Base-by-base conservation (phyloP, 345 rosid species). In the Rhizophora mangle region DNA sequence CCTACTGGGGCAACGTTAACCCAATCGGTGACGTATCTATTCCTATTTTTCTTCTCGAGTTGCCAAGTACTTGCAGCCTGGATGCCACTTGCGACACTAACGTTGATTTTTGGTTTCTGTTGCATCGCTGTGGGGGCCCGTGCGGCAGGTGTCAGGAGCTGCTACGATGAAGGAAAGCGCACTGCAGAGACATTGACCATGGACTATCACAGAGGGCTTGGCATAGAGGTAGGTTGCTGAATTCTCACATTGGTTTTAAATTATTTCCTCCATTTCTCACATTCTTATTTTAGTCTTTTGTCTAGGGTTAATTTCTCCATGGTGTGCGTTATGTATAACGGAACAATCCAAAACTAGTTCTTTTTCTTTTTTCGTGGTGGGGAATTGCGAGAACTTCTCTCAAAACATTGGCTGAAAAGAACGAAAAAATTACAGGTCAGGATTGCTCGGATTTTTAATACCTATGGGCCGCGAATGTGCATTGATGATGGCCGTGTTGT, bases 1-100 rank as follows among this genome's bases (percentile, higher is more conserved):
- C 92, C 65, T 91, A 91, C 76, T 91, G 95, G 95, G 97, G 95
- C 32, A 91, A 91, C 62, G 97, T 87, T 76, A 91, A 91, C 64
- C 97, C 97, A 55, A 91, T 91, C 7, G 95, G 96, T 88, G 68
- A 74, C 63, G 22, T 1, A 24, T 18, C 49, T 19, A 30, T 29
- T 61, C 68, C 7, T 20, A 56, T 32, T 43, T 4, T 56, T 67
- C 9, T 49, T 55, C 60, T 21, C 30, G 15, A 22, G 2, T 9
- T 10, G 60, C 29, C 11, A 8, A 29, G 2, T 21, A 26, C 22
- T 55, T 8, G 9, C 4, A 55, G 60, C 60, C 10, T 55, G 60
- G 60, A 55, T 22, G 59, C 15, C 59, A 22, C 29, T 22, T 55
- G 27, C 3, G 18, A 13, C 49, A 43, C 18, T 13, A 13, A 13